Percentiles rank a stretch among this genome's conserved stretches.
These are phyloP conservation scores for Fistulinella staudtii DNA, from an alignment of 1,284 basidiomycete species.

Conservation along the genomic window DNA sequence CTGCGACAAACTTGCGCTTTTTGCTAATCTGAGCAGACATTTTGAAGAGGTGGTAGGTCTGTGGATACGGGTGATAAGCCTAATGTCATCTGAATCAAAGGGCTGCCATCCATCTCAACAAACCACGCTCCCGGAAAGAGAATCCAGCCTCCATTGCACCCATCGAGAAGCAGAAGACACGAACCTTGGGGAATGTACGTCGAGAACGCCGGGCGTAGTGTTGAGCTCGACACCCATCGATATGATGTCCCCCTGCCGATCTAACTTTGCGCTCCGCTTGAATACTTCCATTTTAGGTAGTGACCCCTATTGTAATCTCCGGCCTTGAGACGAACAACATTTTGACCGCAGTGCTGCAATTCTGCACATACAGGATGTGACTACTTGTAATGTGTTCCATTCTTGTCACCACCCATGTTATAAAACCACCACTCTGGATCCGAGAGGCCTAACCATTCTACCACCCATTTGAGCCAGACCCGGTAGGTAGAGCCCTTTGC, in stretches of 20 bases:
- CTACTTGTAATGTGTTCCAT: not conserved
- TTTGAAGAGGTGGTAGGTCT: constrained; percentile 30
- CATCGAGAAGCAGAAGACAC: constrained; percentile 9
- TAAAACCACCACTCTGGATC: constrained; percentile 5
- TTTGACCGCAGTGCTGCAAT: constrained; percentile 4
- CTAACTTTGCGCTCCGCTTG: constrained; percentile 24
- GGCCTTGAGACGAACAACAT: not conserved
- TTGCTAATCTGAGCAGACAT: constrained; percentile 90
- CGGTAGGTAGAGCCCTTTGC: constrained; percentile 2
- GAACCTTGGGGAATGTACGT: constrained; percentile 24
- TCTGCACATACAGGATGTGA: constrained; percentile 7
- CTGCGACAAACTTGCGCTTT: constrained; percentile 97
- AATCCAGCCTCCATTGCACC: not conserved
- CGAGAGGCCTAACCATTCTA: not conserved
- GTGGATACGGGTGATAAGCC: constrained; percentile 18
- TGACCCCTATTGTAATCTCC: constrained; percentile 14
- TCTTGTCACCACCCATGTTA: not conserved
- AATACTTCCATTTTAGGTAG: constrained; percentile 10
- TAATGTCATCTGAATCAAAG: constrained; percentile 18
- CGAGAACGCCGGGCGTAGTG: constrained; percentile 17
- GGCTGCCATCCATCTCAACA: constrained; percentile 19
- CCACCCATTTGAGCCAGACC: not conserved
- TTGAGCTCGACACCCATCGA: constrained; percentile 13
- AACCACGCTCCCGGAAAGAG: not conserved
- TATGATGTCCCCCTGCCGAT: constrained; percentile 11